These are phyloP conservation scores for Lolium perenne DNA, from an alignment of 176 grass and related monocot species.

Conservation along the genomic window DNA sequence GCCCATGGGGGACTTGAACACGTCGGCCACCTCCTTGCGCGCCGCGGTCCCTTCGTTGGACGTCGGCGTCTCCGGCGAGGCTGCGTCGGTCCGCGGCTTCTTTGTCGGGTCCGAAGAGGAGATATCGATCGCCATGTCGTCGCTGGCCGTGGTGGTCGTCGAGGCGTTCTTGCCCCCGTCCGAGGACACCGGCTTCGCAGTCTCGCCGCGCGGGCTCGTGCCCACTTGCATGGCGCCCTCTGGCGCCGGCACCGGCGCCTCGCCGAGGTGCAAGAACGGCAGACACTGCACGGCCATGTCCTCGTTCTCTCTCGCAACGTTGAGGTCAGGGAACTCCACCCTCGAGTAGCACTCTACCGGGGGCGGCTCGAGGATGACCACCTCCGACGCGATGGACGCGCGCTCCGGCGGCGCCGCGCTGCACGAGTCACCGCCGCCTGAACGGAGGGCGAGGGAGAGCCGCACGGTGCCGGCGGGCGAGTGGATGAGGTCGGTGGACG, in stretches of 20 bases:
- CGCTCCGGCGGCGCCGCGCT: background rate
- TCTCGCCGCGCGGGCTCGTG: conserved; percentile 20
- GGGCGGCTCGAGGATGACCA: conserved; percentile 60
- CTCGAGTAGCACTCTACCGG: conserved; percentile 49
- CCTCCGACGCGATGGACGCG: conserved; percentile 79
- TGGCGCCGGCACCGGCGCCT: background rate
- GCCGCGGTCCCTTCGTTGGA: conserved; percentile 34
- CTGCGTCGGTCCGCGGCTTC: background rate
- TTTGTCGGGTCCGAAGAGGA: background rate
- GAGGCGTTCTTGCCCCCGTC: conserved; percentile 61
- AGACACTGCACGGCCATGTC: conserved; percentile 83
- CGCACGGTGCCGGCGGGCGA: conserved; percentile 67
- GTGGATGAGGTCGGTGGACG: conserved; percentile 86
- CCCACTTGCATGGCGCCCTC: conserved; percentile 40
- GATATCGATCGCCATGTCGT: conserved; percentile 32
- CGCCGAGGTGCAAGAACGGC: conserved; percentile 64
- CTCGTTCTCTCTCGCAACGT: conserved; percentile 63
- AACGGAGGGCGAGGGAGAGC: conserved; percentile 65
- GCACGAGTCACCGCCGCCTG: background rate
- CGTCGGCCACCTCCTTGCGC: conserved; percentile 39
- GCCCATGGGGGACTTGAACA: conserved; percentile 62
- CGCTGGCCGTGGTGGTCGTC: conserved; percentile 51
- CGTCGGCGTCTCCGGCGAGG: conserved; percentile 62
- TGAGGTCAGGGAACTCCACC: conserved; percentile 74
- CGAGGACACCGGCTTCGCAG: conserved; percentile 27